phyloP scores from a whole-genome alignment of 2,329 filamentous ascomycete genomes.

The Hypoxylon sp. region DNA sequence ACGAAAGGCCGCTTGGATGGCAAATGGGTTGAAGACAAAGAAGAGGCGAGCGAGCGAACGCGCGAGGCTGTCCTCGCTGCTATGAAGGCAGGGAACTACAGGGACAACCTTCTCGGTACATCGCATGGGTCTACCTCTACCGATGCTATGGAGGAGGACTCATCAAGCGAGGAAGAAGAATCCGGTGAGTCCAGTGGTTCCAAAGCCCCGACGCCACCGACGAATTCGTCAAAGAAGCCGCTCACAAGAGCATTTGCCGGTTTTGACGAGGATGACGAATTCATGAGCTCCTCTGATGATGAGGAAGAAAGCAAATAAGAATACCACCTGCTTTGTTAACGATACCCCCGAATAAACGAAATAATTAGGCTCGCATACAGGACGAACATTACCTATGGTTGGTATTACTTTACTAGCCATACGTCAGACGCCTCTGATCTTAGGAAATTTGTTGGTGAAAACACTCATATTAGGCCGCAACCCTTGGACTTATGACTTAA shows the following conservation, averaged over 20 bases:
- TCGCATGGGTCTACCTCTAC: constrained; percentile 65
- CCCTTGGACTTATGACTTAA: neutral
- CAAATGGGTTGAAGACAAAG: constrained; percentile 95
- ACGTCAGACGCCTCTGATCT: neutral
- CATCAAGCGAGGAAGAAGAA: constrained; percentile 55
- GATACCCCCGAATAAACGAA: constrained; percentile 33
- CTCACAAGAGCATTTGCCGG: constrained; percentile 73
- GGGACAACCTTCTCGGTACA: constrained; percentile 70
- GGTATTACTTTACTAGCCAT: neutral
- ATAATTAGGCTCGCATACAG: neutral
- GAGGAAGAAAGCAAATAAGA: constrained; percentile 56
- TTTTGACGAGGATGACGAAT: constrained; percentile 85
- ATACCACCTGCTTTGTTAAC: constrained; percentile 17
- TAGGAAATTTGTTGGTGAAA: neutral
- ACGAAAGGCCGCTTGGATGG: constrained; percentile 81
- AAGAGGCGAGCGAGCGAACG: constrained; percentile 88
- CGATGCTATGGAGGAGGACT: constrained; percentile 54
- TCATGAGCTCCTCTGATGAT: constrained; percentile 78
- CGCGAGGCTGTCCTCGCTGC: constrained; percentile 80
- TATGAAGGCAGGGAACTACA: constrained; percentile 75
- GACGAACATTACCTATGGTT: neutral
- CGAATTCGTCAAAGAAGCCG: constrained; percentile 59
- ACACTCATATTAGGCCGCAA: neutral
- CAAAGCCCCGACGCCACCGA: constrained; percentile 65
- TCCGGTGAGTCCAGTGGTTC: constrained; percentile 60